phyloP scores from a whole-genome alignment of 169 alveolate species.

The Amoebophrya sp. region DNA sequence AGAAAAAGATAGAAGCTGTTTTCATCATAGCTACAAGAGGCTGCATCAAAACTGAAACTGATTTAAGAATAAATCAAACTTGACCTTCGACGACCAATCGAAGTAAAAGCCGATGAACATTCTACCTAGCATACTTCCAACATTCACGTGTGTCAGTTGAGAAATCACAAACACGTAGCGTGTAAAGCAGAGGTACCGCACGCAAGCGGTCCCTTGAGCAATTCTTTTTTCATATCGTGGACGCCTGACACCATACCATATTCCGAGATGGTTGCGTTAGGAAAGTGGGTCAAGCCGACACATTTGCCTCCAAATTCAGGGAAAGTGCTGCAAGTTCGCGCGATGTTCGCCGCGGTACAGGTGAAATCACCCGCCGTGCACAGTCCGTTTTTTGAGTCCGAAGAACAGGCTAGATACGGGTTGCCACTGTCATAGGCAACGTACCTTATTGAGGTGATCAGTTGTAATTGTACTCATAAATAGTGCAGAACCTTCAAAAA shows the following conservation, averaged over 20 bases:
- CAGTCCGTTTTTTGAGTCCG: slow-evolving; percentile 44
- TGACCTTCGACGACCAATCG: neutral
- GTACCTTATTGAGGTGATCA: no score
- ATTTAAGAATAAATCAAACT: neutral
- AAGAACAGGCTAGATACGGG: slow-evolving; percentile 47
- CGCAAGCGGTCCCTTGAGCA: neutral
- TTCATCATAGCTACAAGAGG: no score
- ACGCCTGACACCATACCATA: slow-evolving; percentile 42
- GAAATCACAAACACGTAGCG: no score
- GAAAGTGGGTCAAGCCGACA: slow-evolving; percentile 40
- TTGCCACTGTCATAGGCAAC: slow-evolving; percentile 42
- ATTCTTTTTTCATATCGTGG: neutral
- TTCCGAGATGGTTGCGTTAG: slow-evolving; percentile 49
- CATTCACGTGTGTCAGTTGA: no score
- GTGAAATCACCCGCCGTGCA: slow-evolving; percentile 43
- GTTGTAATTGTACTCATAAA: no score
- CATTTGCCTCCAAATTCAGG: slow-evolving; percentile 28
- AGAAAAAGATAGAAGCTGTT: no score
- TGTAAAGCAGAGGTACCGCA: neutral
- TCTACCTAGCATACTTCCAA: neutral
- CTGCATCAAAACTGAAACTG: neutral
- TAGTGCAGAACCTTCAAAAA: no score
- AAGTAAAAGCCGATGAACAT: neutral
- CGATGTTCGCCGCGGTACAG: slow-evolving; percentile 42
- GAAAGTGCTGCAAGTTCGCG: slow-evolving; percentile 39